A percentile compares a stretch with the other conserved stretches of the same genome.
These are phyloP conservation scores for Aspergillus uvarum DNA, from an alignment of 2,329 filamentous ascomycete species.

Conservation along the genomic window DNA sequence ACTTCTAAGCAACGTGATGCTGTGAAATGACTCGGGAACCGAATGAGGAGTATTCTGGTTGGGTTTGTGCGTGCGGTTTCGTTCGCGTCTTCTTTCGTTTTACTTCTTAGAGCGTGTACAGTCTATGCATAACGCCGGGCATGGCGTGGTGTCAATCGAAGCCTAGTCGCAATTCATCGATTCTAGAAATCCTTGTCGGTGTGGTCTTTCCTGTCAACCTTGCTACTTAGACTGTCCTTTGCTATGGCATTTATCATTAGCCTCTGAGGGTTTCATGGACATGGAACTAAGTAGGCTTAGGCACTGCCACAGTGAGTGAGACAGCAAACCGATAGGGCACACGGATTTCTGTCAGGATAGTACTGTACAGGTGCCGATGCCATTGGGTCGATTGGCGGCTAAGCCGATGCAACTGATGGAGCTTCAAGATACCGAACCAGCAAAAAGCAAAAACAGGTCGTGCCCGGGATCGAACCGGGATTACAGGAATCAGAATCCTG, in stretches of 20 bases:
- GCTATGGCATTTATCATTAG: neutral
- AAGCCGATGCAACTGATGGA: no score
- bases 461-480: neutral
- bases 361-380: no score
- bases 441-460: neutral
- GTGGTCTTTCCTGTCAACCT: neutral
- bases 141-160: conserved; percentile 33
- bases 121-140: conserved; percentile 39
- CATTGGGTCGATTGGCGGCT: no score
- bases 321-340: no score
- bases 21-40: conserved; percentile 21
- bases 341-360: no score
- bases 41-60: conserved; percentile 33
- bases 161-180: conserved; percentile 20
- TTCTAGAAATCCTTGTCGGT: conserved; percentile 1
- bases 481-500: neutral
- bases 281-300: no score
- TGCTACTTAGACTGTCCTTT: conserved; percentile 13
- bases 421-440: no score
- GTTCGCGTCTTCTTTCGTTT: conserved; percentile 23
- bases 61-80: conserved; percentile 24
- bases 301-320: no score
- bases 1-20: conserved; percentile 43
- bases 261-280: neutral
- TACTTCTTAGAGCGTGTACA: conserved; percentile 36